Evolutionary conservation across 108 stramenopile genomes (phyloP), one percentile per base, ranked within the genome.

Genomic region (Mayamaea pseudoterrestris): DNA sequence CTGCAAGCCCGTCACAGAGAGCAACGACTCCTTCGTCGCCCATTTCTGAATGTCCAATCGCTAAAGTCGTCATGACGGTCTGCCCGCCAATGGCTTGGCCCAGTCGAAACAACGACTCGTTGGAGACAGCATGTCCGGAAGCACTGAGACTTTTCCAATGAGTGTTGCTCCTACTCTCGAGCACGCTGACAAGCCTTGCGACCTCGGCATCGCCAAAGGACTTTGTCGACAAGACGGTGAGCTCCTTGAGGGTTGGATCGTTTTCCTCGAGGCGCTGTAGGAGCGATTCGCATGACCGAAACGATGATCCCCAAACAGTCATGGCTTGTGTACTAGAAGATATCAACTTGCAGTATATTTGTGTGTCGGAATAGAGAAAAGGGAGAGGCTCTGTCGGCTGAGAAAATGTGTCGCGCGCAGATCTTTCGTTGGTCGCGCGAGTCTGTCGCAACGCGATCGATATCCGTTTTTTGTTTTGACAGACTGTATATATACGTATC

Each of bases 181-280:
- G 65, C 2, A 65, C 66, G 23, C 29, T 32, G 11, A 67, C 60
- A 55, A 84, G 57, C 27, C 75, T 47, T 8, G 68, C 50, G 3
- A 74, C 25, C 30, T 84, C 75, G 6, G 40, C 21, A 5, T 45
- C 62, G 41, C 73, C 75, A 63, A 80, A 81, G 0, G 47, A 53
- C 50, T 86, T 86, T 46, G 66, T 67, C 7, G 84, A 74, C 20
- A 86, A 63, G 39, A 86, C 69, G 12, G 74, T 69, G 35, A 81
- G 43, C 14, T 74, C 76, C 5, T 39, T 50, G 24, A 86, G 46
- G 4, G 44, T 50, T 9, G 68, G 61, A 62, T 80, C 79, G 60
- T 81, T 79, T 4, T 63, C 35, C 47, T 81, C 80, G 5, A 81
- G 66, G 17, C 78, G 49, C 12, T 69, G 51, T 17, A 86, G 60